Conservation (phyloP, 208 protist genomes). For the Spongospora subterranea region DNA sequence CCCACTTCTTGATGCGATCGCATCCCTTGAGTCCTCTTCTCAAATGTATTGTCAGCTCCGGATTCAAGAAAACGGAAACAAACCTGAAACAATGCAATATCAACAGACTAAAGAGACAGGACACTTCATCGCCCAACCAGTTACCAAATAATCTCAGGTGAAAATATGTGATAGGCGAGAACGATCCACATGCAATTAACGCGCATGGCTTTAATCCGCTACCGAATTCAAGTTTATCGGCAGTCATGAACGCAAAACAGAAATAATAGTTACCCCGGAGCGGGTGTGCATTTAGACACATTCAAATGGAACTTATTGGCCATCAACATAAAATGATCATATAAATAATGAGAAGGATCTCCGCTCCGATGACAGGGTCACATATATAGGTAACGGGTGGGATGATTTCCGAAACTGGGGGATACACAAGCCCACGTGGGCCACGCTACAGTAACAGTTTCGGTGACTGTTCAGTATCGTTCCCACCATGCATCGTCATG, state of each 20-base stretch:
- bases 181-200: slow-evolving; percentile 53
- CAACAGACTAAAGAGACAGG: too few species aligned
- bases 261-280: background rate
- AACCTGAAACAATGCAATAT: too few species aligned
- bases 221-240: background rate
- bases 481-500: too few species aligned
- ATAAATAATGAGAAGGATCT: too few species aligned
- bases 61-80: too few species aligned
- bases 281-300: background rate
- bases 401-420: too few species aligned
- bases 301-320: background rate
- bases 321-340: too few species aligned
- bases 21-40: slow-evolving; percentile 26
- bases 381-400: too few species aligned
- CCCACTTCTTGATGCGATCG: background rate
- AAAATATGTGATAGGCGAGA: slow-evolving; percentile 46
- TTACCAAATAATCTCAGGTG: slow-evolving; percentile 56
- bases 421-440: too few species aligned
- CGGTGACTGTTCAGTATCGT: too few species aligned
- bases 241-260: background rate
- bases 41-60: background rate
- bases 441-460: too few species aligned
- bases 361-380: too few species aligned
- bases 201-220: background rate
- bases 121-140: background rate